Conservation (phyloP, 148 eudicot species). For the Rhododendron kiyosumense region DNA sequence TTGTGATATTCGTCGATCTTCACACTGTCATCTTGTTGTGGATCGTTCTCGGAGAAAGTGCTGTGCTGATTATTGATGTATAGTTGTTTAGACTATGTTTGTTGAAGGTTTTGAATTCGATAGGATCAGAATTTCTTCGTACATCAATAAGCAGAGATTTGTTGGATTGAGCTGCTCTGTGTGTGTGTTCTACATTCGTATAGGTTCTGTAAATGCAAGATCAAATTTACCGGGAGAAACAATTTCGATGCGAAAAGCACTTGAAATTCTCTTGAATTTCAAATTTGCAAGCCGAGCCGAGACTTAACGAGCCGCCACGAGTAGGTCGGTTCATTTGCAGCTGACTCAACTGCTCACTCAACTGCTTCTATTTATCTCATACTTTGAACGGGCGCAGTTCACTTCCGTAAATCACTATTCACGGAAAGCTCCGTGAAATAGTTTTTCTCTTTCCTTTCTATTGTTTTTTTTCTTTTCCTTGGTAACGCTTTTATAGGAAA, state of each 20-base stretch:
- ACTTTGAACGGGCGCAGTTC: not conserved
- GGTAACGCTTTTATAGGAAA: too few species aligned
- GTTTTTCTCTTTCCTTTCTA: too few species aligned
- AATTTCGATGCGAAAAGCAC: not conserved
- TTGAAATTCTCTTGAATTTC: not conserved
- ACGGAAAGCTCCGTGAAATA: too few species aligned
- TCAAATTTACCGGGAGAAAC: not conserved
- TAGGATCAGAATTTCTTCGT: not conserved
- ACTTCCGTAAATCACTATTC: too few species aligned
- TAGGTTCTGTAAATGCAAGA: not conserved
- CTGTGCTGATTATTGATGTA: not conserved
- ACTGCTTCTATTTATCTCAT: not conserved
- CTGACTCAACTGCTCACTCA: too few species aligned
- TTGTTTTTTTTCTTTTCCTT: too few species aligned
- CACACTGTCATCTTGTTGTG: not conserved
- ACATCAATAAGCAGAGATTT: not conserved
- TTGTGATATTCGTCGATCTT: not conserved
- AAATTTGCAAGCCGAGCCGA: too few species aligned
- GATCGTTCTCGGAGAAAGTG: not conserved
- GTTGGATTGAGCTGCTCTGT: not conserved
- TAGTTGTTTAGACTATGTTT: not conserved
- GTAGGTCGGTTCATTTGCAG: too few species aligned
- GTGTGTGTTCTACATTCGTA: not conserved
- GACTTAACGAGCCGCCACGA: too few species aligned
- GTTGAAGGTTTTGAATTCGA: not conserved